Percentiles rank a stretch among this genome's conserved stretches.
Evolutionary conservation across 768 basidiomycete species (phyloP).

Genomic region (Tephrocybe rancida): DNA sequence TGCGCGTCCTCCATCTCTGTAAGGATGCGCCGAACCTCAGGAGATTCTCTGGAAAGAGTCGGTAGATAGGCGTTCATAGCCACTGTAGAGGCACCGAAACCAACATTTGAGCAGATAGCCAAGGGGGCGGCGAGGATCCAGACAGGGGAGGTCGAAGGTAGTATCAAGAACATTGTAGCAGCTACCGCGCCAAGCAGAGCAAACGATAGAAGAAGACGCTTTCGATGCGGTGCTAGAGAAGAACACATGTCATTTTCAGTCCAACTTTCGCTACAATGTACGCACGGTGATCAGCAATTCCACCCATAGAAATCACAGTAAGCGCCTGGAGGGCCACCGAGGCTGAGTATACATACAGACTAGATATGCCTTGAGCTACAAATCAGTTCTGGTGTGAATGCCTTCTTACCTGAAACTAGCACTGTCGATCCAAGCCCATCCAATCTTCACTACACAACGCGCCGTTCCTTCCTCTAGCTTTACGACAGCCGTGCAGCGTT

Average conservation of each 20-base stretch:
- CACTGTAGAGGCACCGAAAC: conserved; percentile 85
- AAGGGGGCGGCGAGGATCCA: conserved; percentile 74
- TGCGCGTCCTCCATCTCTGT: conserved; percentile 31
- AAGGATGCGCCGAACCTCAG: conserved; percentile 51
- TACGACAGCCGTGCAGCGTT: conserved; percentile 52
- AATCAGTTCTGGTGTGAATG: not conserved
- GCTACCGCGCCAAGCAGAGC: conserved; percentile 72
- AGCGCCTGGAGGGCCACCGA: conserved; percentile 90
- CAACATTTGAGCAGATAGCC: conserved; percentile 78
- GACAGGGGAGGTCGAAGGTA: conserved; percentile 69
- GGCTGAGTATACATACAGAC: conserved; percentile 85
- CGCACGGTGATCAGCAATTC: conserved; percentile 88
- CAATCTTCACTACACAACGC: conserved; percentile 81
- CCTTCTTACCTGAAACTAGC: conserved; percentile 85
- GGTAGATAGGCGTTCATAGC: conserved; percentile 93
- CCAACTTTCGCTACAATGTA: conserved; percentile 9
- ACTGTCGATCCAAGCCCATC: conserved; percentile 86
- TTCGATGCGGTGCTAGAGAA: conserved; percentile 64
- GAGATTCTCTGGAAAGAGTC: conserved; percentile 63
- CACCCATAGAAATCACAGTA: conserved; percentile 94
- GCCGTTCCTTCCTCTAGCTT: conserved; percentile 23
- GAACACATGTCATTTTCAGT: not conserved
- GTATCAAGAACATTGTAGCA: conserved; percentile 68
- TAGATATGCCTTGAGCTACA: conserved; percentile 26
- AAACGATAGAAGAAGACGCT: conserved; percentile 75